Conservation (phyloP, 2,329 filamentous ascomycete genomes). For the Xylariales sp. region DNA sequence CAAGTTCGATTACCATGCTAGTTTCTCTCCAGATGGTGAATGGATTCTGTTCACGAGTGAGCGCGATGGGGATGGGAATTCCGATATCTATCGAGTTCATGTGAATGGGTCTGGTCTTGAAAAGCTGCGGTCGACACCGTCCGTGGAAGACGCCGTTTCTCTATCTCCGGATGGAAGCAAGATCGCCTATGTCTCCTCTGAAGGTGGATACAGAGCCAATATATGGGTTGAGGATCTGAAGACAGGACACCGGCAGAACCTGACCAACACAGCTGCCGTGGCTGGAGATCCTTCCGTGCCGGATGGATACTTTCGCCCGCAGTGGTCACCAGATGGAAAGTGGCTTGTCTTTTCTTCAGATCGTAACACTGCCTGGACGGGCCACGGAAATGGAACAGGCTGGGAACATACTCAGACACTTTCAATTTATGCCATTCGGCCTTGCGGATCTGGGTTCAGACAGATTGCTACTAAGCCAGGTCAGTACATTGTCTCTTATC, state of each 20-base stretch:
- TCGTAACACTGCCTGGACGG: slow-evolving; percentile 55
- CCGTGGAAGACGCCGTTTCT: slow-evolving; percentile 53
- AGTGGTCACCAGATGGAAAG: slow-evolving; percentile 56
- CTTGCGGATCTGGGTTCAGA: slow-evolving; percentile 54
- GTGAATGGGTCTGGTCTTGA: slow-evolving; percentile 52
- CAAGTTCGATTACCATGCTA: slow-evolving; percentile 55
- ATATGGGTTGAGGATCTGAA: slow-evolving; percentile 55
- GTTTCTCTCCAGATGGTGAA: slow-evolving; percentile 54
- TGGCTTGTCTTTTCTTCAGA: slow-evolving; percentile 57
- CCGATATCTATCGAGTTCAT: slow-evolving; percentile 54
- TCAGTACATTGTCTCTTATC: too few relatives aligned
- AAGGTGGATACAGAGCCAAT: slow-evolving; percentile 52
- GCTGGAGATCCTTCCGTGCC: slow-evolving; percentile 44
- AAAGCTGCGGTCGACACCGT: slow-evolving; percentile 49
- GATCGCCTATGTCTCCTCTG: slow-evolving; percentile 56
- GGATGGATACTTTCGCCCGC: slow-evolving; percentile 54
- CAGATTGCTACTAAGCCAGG: slow-evolving; percentile 40
- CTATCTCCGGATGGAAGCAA: slow-evolving; percentile 54
- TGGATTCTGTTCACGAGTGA: slow-evolving; percentile 56
- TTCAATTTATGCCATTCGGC: slow-evolving; percentile 54
- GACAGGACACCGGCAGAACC: slow-evolving; percentile 49
- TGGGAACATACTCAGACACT: slow-evolving; percentile 57
- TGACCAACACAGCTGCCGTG: slow-evolving; percentile 51
- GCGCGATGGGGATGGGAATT: slow-evolving; percentile 54
- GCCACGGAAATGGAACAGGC: slow-evolving; percentile 54